A percentile compares a stretch with the other conserved stretches of the same genome.
Evolutionary conservation across 2,329 filamentous ascomycete species (phyloP).

Genomic region (Fusarium sp.): DNA sequence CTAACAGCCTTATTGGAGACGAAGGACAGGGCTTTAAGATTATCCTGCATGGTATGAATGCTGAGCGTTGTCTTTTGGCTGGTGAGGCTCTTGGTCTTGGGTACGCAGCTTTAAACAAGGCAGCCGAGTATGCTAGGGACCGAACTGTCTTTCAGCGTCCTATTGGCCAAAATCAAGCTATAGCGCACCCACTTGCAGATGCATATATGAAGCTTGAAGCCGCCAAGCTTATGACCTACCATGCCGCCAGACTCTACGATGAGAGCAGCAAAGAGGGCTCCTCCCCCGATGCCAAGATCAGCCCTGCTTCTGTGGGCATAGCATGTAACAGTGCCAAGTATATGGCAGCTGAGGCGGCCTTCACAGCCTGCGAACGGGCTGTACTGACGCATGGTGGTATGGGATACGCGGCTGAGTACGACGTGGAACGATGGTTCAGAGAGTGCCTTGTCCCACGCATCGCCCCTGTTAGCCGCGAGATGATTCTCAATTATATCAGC

Average conservation of each 20-base stretch:
- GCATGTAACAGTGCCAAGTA: constrained; percentile 73
- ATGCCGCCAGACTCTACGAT: constrained; percentile 71
- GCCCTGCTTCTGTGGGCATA: constrained; percentile 60
- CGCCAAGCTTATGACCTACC: constrained; percentile 71
- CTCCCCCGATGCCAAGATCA: constrained; percentile 58
- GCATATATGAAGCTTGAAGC: constrained; percentile 73
- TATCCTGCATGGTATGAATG: constrained; percentile 82
- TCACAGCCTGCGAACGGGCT: constrained; percentile 68
- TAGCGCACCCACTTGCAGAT: constrained; percentile 72
- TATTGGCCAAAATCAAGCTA: constrained; percentile 73
- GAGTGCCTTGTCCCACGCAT: constrained; percentile 72
- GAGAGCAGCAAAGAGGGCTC: constrained; percentile 58
- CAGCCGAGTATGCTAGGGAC: constrained; percentile 72
- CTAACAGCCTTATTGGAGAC: constrained; percentile 71
- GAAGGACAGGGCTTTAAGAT: constrained; percentile 84
- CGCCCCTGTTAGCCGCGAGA: constrained; percentile 73
- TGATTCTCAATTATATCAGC: constrained; percentile 80
- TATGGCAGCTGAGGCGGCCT: constrained; percentile 71
- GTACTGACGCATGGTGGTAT: constrained; percentile 70
- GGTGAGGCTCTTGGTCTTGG: constrained; percentile 84
- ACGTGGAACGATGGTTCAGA: constrained; percentile 71
- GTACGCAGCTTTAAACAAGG: constrained; percentile 73
- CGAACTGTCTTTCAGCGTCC: constrained; percentile 71
- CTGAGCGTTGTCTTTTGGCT: constrained; percentile 77
- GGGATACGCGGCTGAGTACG: constrained; percentile 72